Conservation (phyloP, 2,329 filamentous ascomycete species). For the Botrytis elliptica region DNA sequence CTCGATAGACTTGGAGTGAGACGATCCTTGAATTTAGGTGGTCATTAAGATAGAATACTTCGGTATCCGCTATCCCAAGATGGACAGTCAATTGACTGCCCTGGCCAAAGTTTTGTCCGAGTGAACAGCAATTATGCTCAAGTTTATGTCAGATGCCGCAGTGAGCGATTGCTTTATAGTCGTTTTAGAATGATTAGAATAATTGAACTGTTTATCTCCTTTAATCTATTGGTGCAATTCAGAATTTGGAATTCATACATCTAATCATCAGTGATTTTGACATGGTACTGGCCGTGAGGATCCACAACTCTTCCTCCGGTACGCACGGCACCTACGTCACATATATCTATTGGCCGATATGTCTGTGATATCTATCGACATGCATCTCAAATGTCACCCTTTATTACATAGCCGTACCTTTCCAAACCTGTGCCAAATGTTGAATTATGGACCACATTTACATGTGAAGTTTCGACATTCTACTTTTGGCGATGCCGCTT, state of each 20-base stretch:
- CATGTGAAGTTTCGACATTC: not conserved
- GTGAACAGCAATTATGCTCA: not conserved
- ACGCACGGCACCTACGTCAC: not conserved
- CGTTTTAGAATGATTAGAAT: not conserved
- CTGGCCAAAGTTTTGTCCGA: not conserved
- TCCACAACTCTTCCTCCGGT: not conserved
- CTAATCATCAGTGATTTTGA: not conserved
- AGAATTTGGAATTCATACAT: not conserved
- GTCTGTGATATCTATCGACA: not conserved
- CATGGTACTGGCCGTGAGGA: not conserved
- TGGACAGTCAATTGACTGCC: not conserved
- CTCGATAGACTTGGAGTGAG: constrained; percentile 39
- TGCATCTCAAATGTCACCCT: not conserved
- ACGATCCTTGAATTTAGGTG: not conserved
- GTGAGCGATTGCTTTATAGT: not conserved
- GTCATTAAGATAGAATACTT: not conserved
- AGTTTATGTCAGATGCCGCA: not conserved
- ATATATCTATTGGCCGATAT: not conserved
- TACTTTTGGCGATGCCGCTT: not conserved
- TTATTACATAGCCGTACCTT: not conserved
- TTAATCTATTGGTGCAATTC: not conserved
- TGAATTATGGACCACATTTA: not conserved
- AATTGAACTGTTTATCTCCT: not conserved
- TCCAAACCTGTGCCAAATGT: not conserved
- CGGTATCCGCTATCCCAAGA: not conserved